Evolutionary conservation across 1,284 basidiomycete species (phyloP), one percentile per base, ranked within the genome.

Genomic region (Ceratobasidium theobromae): DNA sequence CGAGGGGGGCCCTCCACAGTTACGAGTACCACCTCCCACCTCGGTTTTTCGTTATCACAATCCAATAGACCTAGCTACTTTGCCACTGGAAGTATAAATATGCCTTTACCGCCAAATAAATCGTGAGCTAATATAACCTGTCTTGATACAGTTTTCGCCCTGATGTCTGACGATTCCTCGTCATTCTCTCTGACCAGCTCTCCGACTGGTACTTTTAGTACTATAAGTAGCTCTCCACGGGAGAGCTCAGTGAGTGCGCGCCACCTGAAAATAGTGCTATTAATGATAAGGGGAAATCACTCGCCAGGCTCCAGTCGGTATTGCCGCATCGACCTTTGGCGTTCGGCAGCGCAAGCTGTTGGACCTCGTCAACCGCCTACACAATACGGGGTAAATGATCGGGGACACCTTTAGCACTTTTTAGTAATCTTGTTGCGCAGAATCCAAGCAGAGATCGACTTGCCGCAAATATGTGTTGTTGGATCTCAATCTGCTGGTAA

Each of bases 401-500:
- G 11, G 5, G 4, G 14, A 16, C 6, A 40, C 12, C 21, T 41
- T n/a, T 8, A 3, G 18, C 25, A 4, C 23, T 30, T 51, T 16
- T 23, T 18, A 30, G n/a, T 5, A n/a, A 3, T 28, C 3, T 11
- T n/a, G n/a, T 1, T 3, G 41, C 21, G n/a, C 45, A 68, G 67
- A 9, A 68, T 68, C 14, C 67, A 68, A 30, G 48, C 83, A 1
- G 67, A 79, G 33, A 74, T 85, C 1, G 77, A 81, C 67, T 73
- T 85, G 14, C 85, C 85, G 6, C 75, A 77, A 1, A 79, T 86
- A 12, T 80, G 78, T 0, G 84, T 86, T 1, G 82, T 85, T 38
- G 84, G 84, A 6, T 78, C 80, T 18, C 84, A 86, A 16, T 67
- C 68, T 81, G 83, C 84, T 8, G 84, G 84, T 0, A 86, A 86